Evolutionary conservation across 78 protist species (phyloP), one percentile per base, ranked within the genome.

Genomic region (Monosiga brevicollis): DNA sequence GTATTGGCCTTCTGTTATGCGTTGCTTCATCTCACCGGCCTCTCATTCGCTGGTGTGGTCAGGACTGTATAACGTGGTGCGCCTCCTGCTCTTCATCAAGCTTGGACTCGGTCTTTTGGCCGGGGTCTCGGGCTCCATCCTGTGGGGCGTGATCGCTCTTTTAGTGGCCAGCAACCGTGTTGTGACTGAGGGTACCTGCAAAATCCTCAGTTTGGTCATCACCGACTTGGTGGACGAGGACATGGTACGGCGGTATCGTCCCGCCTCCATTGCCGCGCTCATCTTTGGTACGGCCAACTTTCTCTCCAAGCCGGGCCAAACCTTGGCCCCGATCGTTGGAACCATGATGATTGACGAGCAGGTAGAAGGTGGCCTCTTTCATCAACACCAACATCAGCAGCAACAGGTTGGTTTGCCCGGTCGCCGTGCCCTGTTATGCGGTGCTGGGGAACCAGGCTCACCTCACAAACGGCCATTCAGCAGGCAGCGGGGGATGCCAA

Each of bases 41-140:
- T n/a, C n/a, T n/a, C n/a, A n/a, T n/a, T n/a, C n/a, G n/a, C 22
- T 40, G 41, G 77, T 3, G 36, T 40, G 77, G 42, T 6, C 36
- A 11, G 77, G 77, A 22, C 42, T 73, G 42, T 73, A 73, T 40
- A 1, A 22, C 40, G 77, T 73, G 26, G 77, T 73, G 11, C 77
- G 77, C 42, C 42, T 11, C 3, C 40, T 73, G 38, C 25, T 73
- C 24, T 36, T 35, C 77, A 40, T 40, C 38, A 73, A 73, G 77
- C 77, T 73, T 40, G 77, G 25, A 25, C 35, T 73, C 22, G 77
- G 42, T 1, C 32, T 9, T 37, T 91, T 89, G 86, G 89, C 92
- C 88, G 91, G 93, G 78, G 92, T 78, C 36, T 76, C 23, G 84
- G 87, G 54, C 76, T 1, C 79, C 36, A 32, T 34, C 32, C 1